Conservation (phyloP, 257 asterid genomes). For the Fraxinus quadrangulata region DNA sequence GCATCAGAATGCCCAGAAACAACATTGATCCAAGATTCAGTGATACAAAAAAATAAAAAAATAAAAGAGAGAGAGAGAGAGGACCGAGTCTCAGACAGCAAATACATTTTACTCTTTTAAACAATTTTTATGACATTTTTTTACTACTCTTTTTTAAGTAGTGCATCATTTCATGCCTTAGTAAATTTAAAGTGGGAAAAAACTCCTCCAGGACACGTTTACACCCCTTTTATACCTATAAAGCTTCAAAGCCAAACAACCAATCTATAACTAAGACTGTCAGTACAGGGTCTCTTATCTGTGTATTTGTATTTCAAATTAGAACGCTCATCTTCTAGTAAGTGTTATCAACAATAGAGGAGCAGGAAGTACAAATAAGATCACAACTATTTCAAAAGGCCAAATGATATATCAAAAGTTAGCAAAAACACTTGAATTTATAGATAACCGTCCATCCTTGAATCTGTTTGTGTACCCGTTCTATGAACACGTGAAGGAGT, state of each 20-base stretch:
- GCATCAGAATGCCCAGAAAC: neutral
- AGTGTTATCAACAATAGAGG: neutral
- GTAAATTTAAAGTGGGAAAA: neutral
- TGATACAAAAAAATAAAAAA: neutral
- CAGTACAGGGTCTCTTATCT: neutral
- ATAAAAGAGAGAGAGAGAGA: too few species aligned
- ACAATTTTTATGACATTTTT: neutral
- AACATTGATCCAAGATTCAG: neutral
- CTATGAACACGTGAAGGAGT: neutral
- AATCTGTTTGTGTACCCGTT: neutral
- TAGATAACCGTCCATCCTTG: neutral
- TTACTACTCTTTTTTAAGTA: neutral
- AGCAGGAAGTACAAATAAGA: neutral
- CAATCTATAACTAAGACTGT: neutral
- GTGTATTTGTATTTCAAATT: neutral
- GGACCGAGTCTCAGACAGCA: neutral
- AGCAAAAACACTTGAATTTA: neutral
- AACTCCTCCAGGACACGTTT: neutral
- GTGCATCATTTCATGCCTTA: neutral
- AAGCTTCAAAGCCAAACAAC: neutral
- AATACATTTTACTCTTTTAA: neutral
- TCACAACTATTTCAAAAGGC: neutral
- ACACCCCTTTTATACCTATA: neutral
- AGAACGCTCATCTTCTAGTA: neutral
- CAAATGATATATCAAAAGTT: neutral